Conservation (phyloP, 805 yeast species). For the Saccharomycopsis sp. region DNA sequence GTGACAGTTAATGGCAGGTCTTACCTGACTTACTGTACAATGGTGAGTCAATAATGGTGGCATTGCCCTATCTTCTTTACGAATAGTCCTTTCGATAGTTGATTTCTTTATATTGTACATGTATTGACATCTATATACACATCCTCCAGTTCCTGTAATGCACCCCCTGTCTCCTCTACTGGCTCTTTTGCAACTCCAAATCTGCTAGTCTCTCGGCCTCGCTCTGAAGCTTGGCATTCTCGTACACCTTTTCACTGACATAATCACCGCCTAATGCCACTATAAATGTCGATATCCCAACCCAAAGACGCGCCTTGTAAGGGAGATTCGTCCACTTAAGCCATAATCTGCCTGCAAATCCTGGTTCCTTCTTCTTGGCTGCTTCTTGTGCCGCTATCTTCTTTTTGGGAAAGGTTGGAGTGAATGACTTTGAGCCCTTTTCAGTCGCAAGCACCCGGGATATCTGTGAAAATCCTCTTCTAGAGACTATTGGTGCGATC, state of each 20-base stretch:
- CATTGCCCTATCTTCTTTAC: no score
- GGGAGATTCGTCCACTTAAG: constrained; percentile 24
- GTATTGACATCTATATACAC: neutral
- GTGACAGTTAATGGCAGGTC: no score
- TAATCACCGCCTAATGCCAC: constrained; percentile 26
- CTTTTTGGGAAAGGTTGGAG: neutral
- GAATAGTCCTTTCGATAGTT: no score
- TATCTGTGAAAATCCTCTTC: neutral
- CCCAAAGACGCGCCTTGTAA: constrained; percentile 24
- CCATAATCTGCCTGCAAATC: constrained; percentile 14
- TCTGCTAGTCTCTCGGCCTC: constrained; percentile 23
- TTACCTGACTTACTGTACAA: no score
- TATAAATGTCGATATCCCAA: constrained; percentile 27
- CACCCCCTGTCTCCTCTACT: no score
- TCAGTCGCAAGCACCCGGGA: neutral
- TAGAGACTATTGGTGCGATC: neutral
- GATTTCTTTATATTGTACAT: no score
- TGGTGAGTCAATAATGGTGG: no score
- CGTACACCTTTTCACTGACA: constrained; percentile 20
- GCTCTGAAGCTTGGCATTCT: constrained; percentile 13
- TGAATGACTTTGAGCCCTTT: neutral
- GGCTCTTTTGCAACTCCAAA: constrained; percentile 12
- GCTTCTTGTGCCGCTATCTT: neutral
- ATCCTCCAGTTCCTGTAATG: no score
- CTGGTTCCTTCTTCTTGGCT: neutral